phyloP scores from a whole-genome alignment of 2,329 filamentous ascomycete genomes.

The Apiospora saccharicola region DNA sequence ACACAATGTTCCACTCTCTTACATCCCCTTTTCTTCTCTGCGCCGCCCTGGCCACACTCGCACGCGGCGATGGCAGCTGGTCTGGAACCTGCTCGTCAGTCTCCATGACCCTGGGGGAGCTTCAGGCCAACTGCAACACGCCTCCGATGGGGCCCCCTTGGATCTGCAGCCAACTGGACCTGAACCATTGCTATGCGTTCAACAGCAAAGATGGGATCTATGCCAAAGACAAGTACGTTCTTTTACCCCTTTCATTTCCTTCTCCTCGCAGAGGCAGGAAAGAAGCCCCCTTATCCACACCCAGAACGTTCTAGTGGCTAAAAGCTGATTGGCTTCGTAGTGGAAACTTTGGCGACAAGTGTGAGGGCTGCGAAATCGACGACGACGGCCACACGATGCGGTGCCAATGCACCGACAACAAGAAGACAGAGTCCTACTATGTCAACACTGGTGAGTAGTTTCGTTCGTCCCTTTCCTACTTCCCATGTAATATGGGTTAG shows the following conservation, averaged over 20 bases:
- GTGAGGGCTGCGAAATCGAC: background rate
- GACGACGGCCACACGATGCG: slow-evolving; percentile 8
- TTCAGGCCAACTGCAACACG: slow-evolving; percentile 25
- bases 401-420: background rate
- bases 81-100: background rate
- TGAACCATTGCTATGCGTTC: slow-evolving; percentile 19
- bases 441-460: background rate
- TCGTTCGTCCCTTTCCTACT: no score
- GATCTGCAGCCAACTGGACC: slow-evolving; percentile 21
- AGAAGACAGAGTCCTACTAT: background rate
- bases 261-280: background rate
- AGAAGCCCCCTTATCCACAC: no score
- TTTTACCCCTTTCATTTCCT: background rate
- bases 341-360: background rate
- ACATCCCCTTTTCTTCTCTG: background rate
- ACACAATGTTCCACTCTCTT: background rate
- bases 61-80: background rate
- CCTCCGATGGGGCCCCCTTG: slow-evolving; percentile 26
- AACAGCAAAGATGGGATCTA: background rate
- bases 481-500: no score
- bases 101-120: background rate
- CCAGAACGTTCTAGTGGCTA: background rate
- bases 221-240: background rate
- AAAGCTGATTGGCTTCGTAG: background rate
- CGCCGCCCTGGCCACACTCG: background rate